Base-by-base conservation (phyloP, 495 filamentous ascomycete species). In the Niebla homalea region DNA sequence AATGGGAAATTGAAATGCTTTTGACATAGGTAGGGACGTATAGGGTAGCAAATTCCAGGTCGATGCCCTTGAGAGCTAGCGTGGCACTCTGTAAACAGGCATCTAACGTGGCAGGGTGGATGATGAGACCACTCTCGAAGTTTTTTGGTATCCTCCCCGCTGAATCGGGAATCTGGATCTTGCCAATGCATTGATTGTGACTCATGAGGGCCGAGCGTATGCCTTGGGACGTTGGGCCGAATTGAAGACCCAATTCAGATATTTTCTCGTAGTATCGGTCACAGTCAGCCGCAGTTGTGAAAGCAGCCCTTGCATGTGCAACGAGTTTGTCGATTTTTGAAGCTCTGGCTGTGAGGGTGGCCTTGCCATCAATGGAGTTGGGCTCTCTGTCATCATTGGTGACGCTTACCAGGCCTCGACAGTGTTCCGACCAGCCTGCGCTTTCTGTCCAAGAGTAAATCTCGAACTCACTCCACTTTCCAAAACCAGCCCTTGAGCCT, bases 41-140 rank as follows among this genome's bases (percentile, higher is more conserved):
- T 3, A 26, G 25, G 25, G 25, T 8, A 4, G 25, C 4, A 4
- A 4, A 4, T 8, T 26, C 25, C 25, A 26, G 3, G 3, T 26
- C 25, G 25, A 26, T 3, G 4, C 25, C 25, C 25, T 4, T 4
- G 8, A 26, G 8, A 26, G 25, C 25, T 8, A 26, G 8, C 25
- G 8, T 26, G 4, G 25, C 3, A 8, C 25, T 26, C 25, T 71
- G 67, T 7, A 68, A 47, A 45, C 58, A 67, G 8, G 32, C 58
- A 35, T 73, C 70, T 1, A 74, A 53, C n/a, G 72, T 73, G 0
- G 67, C 66, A 0, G 75, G 75, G 44, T 77, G 74, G 16, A 77
- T 63, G n/a, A 76, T 22, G 46, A 70, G 67, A 2, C 56, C 55
- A 56, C 62, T 63, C 50, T 72, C 63, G 50, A 64, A 70, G 2